Percentiles rank a stretch among this genome's conserved stretches.
Evolutionary conservation across 2,329 filamentous ascomycete species (phyloP).

Genomic region (Ophiostoma populinum): DNA sequence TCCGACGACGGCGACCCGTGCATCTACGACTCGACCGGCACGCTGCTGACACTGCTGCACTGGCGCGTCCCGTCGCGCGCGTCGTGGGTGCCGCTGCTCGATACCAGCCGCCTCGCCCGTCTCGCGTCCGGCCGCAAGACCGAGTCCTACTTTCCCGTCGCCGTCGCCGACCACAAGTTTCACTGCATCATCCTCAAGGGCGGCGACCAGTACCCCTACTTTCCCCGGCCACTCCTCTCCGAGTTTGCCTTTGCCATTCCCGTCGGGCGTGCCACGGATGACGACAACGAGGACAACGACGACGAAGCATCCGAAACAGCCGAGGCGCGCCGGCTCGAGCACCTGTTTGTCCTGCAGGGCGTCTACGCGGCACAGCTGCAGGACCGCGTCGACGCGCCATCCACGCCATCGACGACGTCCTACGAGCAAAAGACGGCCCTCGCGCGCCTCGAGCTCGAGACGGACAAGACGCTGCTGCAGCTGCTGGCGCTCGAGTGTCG

Average conservation of each 20-base stretch:
- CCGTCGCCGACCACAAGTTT: constrained; percentile 79
- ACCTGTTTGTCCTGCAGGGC: constrained; percentile 60
- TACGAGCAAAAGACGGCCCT: constrained; percentile 50
- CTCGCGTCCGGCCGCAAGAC: constrained; percentile 70
- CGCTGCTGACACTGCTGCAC: constrained; percentile 71
- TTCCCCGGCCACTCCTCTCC: constrained; percentile 71
- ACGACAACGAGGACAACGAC: constrained; percentile 12
- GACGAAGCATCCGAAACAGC: constrained; percentile 17
- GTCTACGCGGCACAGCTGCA: constrained; percentile 57
- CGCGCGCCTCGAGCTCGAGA: constrained; percentile 57
- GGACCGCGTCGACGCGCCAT: constrained; percentile 44
- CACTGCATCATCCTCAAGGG: constrained; percentile 99
- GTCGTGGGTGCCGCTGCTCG: constrained; percentile 79
- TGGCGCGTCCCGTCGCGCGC: constrained; percentile 79
- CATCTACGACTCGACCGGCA: constrained; percentile 87
- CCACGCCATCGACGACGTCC: constrained; percentile 40
- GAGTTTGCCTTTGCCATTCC: constrained; percentile 91
- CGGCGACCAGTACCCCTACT: constrained; percentile 82
- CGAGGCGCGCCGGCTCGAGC: constrained; percentile 53
- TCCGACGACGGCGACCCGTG: constrained; percentile 88
- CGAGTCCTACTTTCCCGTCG: constrained; percentile 89
- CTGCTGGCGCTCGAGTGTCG: constrained; percentile 79
- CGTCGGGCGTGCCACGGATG: constrained; percentile 26
- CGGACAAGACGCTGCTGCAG: constrained; percentile 82
- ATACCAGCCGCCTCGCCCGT: constrained; percentile 70